phyloP scores from a whole-genome alignment of 805 yeast genomes.

The Metschnikowia colocasiae region DNA sequence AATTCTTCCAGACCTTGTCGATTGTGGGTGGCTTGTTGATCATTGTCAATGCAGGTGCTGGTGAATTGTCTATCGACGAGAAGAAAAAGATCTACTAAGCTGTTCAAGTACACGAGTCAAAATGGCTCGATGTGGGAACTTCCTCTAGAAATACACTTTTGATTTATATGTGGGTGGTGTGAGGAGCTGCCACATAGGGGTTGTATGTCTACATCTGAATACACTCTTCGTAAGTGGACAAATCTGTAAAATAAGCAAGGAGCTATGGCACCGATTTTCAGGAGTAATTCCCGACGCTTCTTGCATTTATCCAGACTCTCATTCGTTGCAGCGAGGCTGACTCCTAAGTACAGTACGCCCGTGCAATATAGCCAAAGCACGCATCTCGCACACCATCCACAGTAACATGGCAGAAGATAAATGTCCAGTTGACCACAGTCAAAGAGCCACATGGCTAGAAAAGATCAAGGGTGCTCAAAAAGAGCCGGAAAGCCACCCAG shows the following conservation, averaged over 20 bases:
- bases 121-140: not conserved
- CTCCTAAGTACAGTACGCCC: not conserved
- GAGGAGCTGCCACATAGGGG: not conserved
- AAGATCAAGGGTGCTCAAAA: slow-evolving; percentile 7
- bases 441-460: slow-evolving; percentile 16
- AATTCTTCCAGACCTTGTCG: slow-evolving; percentile 89
- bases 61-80: slow-evolving; percentile 88
- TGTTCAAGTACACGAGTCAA: not conserved
- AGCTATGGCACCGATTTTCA: too few species aligned
- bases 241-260: not conserved
- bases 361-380: not conserved
- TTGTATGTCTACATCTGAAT: not conserved
- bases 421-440: slow-evolving; percentile 20
- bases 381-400: not conserved
- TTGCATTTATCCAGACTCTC: not conserved
- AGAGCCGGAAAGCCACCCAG: not conserved
- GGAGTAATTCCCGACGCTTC: too few species aligned
- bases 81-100: slow-evolving; percentile 83
- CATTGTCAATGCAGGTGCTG: slow-evolving; percentile 95
- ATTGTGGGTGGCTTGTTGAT: slow-evolving; percentile 91
- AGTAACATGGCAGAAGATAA: slow-evolving; percentile 11
- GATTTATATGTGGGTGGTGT: not conserved
- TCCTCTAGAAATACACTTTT: not conserved
- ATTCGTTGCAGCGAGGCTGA: not conserved
- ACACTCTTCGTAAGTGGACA: not conserved